A percentile compares a stretch with the other conserved stretches of the same genome.
Conservation (phyloP, 495 filamentous ascomycete genomes). For the Lasiosphaeria hispida region DNA sequence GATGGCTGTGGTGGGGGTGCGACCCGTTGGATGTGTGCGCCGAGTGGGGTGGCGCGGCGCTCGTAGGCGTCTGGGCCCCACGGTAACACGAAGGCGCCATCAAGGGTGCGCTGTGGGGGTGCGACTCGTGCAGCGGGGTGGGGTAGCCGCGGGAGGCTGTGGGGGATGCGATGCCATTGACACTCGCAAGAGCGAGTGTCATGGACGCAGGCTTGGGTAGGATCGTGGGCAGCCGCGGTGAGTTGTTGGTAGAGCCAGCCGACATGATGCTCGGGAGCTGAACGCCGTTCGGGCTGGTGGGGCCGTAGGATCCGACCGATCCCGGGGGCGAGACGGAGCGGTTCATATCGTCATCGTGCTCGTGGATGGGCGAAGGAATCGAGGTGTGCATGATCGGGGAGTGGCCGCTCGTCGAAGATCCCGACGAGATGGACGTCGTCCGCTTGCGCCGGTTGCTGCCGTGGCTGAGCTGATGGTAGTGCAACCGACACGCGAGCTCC, state of each 20-base stretch:
- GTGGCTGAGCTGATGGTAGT: constrained; percentile 81
- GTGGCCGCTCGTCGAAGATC: constrained; percentile 45
- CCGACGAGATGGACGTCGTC: constrained; percentile 60
- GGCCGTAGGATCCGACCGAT: constrained; percentile 36
- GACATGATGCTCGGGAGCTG: constrained; percentile 49
- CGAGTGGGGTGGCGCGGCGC: constrained; percentile 24
- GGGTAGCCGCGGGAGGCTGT: constrained; percentile 36
- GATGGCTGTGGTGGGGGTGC: background rate
- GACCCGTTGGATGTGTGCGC: constrained; percentile 21
- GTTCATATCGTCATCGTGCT: constrained; percentile 28
- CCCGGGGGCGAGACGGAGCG: constrained; percentile 40
- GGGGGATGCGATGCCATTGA: constrained; percentile 27
- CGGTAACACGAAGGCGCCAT: constrained; percentile 31
- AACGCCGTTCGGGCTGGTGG: constrained; percentile 36
- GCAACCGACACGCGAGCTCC: constrained; percentile 78
- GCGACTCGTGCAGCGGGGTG: constrained; percentile 34
- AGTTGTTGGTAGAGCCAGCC: constrained; percentile 31
- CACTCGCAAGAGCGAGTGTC: constrained; percentile 34
- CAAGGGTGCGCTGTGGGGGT: constrained; percentile 28
- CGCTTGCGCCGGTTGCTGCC: constrained; percentile 72
- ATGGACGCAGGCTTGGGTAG: constrained; percentile 59
- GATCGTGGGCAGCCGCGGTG: constrained; percentile 53
- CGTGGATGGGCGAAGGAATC: constrained; percentile 48
- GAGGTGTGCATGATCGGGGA: constrained; percentile 46
- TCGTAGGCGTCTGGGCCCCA: constrained; percentile 25